Evolutionary conservation across 2,329 filamentous ascomycete species (phyloP), one percentile per base, ranked within the genome.

Genomic region (Colletotrichum tropicicola): DNA sequence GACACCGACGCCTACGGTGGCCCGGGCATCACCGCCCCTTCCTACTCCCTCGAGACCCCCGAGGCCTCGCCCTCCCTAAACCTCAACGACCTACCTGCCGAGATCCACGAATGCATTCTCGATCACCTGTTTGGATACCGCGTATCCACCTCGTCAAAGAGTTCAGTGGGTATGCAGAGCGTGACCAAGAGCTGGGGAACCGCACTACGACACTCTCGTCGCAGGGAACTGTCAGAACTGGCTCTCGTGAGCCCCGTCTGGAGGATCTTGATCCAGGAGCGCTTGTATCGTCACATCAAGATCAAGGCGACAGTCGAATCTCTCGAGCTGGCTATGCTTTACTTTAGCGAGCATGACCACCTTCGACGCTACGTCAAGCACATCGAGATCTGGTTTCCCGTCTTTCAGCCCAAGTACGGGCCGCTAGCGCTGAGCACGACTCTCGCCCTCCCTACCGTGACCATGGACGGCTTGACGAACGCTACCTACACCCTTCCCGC

Each of bases 361-460:
- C 83, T 93, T 6, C 83, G 86, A 19, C 70, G 77, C 8, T 88
- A 92, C 69, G 87, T 93, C 65, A 89, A 88, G 68, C 91, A 93
- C 71, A 85, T 93, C 64, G 91, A 93, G 76, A 83, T 93, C 43
- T 93, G 91, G 90, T 91, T 93, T 67, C 91, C 91, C 3, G 90
- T 93, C 41, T 93, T 91, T 70, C 85, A 89, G 68, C 87, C 86
- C 19, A 85, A 83, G 59, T 80, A 82, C 61, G 77, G 80, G 9
- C 77, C 82, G 5, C 71, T 79, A 41, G 77, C 79, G 4, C 69
- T 80, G 19, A 80, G 81, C 15, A 79, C 80, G 41, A 80, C 78
- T 1, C 77, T 82, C 53, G 76, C 80, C 2, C 75, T 86, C 9
- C 85, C 85, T 7, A 85, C 81, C 0, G 81, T 87, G n/a, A 85